Percentiles rank a stretch among this genome's conserved stretches.
Evolutionary conservation across 768 basidiomycete species (phyloP).

Genomic region (Lactarius akahatsu): DNA sequence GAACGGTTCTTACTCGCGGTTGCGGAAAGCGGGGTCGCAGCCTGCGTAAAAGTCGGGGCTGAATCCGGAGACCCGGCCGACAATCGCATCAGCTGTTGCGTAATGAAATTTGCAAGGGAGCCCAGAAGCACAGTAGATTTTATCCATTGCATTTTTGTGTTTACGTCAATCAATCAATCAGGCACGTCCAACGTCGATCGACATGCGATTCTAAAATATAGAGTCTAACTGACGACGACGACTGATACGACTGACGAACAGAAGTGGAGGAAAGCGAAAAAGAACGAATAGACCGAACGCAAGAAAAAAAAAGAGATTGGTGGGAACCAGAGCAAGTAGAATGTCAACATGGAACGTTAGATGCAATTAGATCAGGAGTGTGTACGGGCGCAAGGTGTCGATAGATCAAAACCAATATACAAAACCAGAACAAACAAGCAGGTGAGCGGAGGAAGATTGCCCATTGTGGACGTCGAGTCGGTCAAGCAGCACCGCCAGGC

Average conservation of each 20-base stretch:
- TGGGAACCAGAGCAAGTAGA: neutral
- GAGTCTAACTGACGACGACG: too few relatives aligned
- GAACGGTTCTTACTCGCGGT: constrained; percentile 68
- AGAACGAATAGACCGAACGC: neutral
- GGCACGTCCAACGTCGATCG: neutral
- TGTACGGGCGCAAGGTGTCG: neutral
- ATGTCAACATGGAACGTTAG: neutral
- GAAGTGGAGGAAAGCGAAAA: neutral
- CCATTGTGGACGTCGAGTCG: neutral
- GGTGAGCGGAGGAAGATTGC: neutral
- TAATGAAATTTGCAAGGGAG: neutral
- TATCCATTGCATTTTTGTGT: neutral
- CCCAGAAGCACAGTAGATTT: neutral
- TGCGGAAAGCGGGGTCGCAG: constrained; percentile 35
- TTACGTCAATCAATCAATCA: neutral
- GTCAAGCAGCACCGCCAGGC: neutral
- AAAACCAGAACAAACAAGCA: neutral
- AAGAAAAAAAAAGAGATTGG: neutral
- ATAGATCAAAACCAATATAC: neutral
- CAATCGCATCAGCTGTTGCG: neutral
- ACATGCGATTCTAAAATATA: too few relatives aligned
- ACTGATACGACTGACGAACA: neutral
- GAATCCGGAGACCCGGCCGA: neutral
- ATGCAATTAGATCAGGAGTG: neutral
- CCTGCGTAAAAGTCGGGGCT: neutral